Evolutionary conservation across 1,139 yeast genomes (phyloP).

Genomic region (Candida smagusa): DNA sequence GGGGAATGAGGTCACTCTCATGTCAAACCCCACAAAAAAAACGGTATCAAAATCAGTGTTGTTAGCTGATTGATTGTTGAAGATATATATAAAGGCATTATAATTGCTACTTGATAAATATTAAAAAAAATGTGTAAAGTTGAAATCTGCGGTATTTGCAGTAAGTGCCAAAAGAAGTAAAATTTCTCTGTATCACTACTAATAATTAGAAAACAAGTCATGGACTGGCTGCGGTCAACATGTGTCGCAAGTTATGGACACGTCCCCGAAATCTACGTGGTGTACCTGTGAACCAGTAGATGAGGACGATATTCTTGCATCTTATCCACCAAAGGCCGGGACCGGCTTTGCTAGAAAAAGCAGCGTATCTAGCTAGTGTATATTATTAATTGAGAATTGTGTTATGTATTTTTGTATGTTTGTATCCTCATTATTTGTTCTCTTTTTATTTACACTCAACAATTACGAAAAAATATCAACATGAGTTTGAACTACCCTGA

Average conservation of each 20-base stretch:
- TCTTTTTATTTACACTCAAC: not conserved
- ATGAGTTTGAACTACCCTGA: conserved; percentile 42
- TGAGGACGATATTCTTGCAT: conserved; percentile 10
- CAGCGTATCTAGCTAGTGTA: conserved; percentile 5
- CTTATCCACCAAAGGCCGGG: conserved; percentile 45
- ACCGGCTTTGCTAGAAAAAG: conserved; percentile 34
- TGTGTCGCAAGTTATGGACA: conserved; percentile 32
- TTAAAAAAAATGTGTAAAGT: conserved; percentile 28
- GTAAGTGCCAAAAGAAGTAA: conserved; percentile 14
- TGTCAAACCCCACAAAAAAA: too few species aligned
- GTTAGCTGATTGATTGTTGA: too few species aligned
- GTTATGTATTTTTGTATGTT: not conserved
- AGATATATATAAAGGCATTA: not conserved
- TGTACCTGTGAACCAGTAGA: conserved; percentile 35
- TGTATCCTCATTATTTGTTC: not conserved
- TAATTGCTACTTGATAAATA: not conserved
- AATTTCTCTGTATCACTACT: conserved; percentile 10
- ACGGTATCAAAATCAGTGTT: too few species aligned
- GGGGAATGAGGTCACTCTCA: too few species aligned
- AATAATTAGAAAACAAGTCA: conserved; percentile 27
- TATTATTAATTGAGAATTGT: too few species aligned
- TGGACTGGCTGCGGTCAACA: conserved; percentile 46
- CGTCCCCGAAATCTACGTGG: conserved; percentile 34
- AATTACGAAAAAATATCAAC: not conserved
- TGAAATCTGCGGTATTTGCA: conserved; percentile 37